Conservation (phyloP, 768 basidiomycete species). For the Rhodotorula graminis region DNA sequence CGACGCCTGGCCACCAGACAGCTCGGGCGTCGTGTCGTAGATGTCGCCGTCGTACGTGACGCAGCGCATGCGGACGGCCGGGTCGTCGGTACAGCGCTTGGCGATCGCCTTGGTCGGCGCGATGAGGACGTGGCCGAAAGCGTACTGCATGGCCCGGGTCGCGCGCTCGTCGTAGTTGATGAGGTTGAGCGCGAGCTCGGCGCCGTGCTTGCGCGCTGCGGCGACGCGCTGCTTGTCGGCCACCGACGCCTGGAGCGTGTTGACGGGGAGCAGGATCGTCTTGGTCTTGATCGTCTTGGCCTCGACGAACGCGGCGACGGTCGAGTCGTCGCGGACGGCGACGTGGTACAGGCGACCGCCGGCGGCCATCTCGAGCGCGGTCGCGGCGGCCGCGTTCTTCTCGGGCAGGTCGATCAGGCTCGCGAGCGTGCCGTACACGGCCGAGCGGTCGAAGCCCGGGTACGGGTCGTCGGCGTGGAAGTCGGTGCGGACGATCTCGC, state of each 20-base stretch:
- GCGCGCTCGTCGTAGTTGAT: conserved; percentile 78
- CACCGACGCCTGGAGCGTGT: conserved; percentile 14
- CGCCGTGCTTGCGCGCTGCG: conserved; percentile 82
- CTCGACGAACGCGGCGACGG: conserved; percentile 31
- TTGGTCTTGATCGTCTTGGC: conserved; percentile 35
- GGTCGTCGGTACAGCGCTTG: conserved; percentile 75
- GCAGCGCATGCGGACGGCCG: conserved; percentile 63
- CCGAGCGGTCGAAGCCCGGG: conserved; percentile 71
- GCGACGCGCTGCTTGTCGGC: conserved; percentile 53
- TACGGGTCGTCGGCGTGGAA: conserved; percentile 77
- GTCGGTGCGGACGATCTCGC: conserved; percentile 52
- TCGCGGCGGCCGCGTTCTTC: conserved; percentile 69
- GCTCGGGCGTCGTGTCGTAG: conserved; percentile 90
- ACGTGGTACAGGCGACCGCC: conserved; percentile 82
- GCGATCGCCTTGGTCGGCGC: conserved; percentile 84
- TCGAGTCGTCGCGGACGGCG: conserved; percentile 28
- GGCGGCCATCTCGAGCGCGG: conserved; percentile 87
- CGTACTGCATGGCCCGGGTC: conserved; percentile 80
- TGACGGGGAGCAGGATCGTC: conserved; percentile 29
- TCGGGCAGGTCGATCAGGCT: conserved; percentile 72
- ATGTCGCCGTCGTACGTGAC: conserved; percentile 93
- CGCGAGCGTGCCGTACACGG: conserved; percentile 88
- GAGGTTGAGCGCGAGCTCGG: conserved; percentile 78
- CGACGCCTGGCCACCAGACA: conserved; percentile 85
- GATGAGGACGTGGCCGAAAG: conserved; percentile 87